These are phyloP conservation scores for Actinomortierella wolfii DNA, from an alignment of 371 early-diverging fungal genomes.

Conservation along the genomic window DNA sequence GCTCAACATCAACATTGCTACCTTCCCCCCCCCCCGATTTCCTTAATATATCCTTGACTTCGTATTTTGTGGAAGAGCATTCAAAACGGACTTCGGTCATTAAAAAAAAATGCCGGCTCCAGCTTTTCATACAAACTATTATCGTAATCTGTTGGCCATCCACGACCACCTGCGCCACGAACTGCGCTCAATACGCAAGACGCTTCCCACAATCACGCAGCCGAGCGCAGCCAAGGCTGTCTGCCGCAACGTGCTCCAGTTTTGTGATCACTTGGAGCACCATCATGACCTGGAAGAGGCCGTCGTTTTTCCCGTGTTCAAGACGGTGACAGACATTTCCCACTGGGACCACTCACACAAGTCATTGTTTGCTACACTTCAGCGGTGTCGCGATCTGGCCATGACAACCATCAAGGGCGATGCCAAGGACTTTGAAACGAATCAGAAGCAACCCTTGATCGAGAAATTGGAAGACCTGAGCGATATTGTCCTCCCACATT, in stretches of 20 bases:
- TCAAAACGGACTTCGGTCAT: no score
- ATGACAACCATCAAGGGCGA: constrained; percentile 20
- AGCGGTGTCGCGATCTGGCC: constrained; percentile 25
- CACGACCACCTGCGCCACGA: constrained; percentile 36
- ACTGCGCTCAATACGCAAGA: constrained; percentile 21
- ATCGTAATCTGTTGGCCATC: constrained; percentile 33
- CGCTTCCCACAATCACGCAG: constrained; percentile 21
- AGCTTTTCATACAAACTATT: constrained; percentile 36
- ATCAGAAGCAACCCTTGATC: constrained; percentile 15
- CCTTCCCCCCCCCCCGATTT: no score
- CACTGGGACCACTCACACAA: constrained; percentile 43
- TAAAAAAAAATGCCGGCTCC: no score
- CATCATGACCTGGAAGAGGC: constrained; percentile 46
- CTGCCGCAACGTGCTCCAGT: constrained; percentile 18
- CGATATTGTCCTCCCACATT: constrained; percentile 41
- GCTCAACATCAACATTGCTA: no score
- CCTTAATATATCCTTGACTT: no score
- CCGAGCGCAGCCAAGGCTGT: constrained; percentile 19
- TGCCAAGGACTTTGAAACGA: no score
- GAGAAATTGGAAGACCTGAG: constrained; percentile 33
- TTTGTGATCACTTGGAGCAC: constrained; percentile 35
- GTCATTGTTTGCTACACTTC: constrained; percentile 20
- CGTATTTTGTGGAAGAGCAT: no score
- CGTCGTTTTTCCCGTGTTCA: constrained; percentile 34
- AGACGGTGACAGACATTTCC: constrained; percentile 30